phyloP scores from a whole-genome alignment of 108 stramenopile genomes.

The Skeletonema tropicum region DNA sequence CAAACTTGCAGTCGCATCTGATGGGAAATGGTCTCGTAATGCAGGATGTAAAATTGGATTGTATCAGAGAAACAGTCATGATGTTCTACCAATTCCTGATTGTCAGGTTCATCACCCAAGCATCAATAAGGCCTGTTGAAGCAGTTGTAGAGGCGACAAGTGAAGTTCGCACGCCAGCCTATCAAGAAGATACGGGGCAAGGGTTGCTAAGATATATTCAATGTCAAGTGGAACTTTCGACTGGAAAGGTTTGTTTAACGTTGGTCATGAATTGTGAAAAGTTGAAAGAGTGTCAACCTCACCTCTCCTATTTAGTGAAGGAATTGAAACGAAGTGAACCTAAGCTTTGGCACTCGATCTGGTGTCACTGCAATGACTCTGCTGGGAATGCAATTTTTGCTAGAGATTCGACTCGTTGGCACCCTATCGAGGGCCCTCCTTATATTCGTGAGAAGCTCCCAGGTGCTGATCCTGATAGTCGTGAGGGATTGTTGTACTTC shows the following conservation, averaged over 20 bases:
- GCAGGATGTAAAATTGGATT: slow-evolving; percentile 83
- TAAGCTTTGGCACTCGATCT: slow-evolving; percentile 82
- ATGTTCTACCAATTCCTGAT: slow-evolving; percentile 82
- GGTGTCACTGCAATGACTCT: slow-evolving; percentile 83
- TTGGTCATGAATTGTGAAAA: slow-evolving; percentile 89
- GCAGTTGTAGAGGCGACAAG: slow-evolving; percentile 57
- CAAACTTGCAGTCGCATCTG: slow-evolving; percentile 76
- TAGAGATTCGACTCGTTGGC: slow-evolving; percentile 68
- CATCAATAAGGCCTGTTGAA: slow-evolving; percentile 83
- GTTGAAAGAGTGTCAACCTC: slow-evolving; percentile 73
- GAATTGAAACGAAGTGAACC: slow-evolving; percentile 60
- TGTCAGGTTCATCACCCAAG: slow-evolving; percentile 95
- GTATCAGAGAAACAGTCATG: slow-evolving; percentile 84
- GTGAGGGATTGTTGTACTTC: slow-evolving; percentile 77
- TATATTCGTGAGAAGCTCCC: slow-evolving; percentile 80
- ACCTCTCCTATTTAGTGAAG: slow-evolving; percentile 69
- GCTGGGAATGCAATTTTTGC: slow-evolving; percentile 74
- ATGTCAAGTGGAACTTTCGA: slow-evolving; percentile 82
- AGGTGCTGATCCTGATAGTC: slow-evolving; percentile 32
- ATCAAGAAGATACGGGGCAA: slow-evolving; percentile 55
- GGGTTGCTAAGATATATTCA: slow-evolving; percentile 81
- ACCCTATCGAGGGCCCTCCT: slow-evolving; percentile 69
- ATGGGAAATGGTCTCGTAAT: slow-evolving; percentile 60
- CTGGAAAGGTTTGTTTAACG: slow-evolving; percentile 82
- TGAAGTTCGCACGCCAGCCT: slow-evolving; percentile 72